Base-by-base conservation (phyloP, 768 basidiomycete species). In the Leccinum aurantiacum region DNA sequence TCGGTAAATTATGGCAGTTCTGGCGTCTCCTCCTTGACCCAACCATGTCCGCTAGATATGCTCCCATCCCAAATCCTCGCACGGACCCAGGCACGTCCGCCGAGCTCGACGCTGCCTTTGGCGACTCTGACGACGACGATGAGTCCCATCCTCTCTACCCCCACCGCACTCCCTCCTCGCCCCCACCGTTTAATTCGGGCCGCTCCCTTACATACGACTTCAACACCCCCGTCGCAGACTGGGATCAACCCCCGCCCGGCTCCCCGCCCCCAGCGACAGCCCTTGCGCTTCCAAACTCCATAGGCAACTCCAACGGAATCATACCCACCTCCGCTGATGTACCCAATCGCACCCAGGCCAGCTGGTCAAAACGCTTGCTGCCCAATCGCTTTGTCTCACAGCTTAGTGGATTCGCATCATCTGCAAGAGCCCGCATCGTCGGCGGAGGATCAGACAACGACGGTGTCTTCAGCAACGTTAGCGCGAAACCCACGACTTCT, bases 381-480 rank as follows among this genome's bases (percentile, higher is more conserved):
- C 88, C 91, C 11, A 70, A 72, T n/a, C 75, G 79, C 53, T 77
- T 83, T 47, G 69, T 78, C 22, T 74, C 78, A 15, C 81, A 77
- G 56, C 65, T 84, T 4, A 80, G 83, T n/a, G 62, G 67, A 33
- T 64, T 78, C 57, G 50, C 78, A 37, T 70, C 75, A 24, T 80
- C 81, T 15, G 74, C 74, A 22, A 58, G 63, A 52, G 27, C 59
- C 6, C 62, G 31, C n/a, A 19, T 57, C 17, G 71, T 90, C 6
- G 90, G 90, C 29, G 84, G 86, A 37, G 91, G 90, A 8, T 79
- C 79, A 11, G 76, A 80, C 53, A 94, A 95, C 65, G 94, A 95
- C 60, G 96, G 95, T 17, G 95, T 98, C 22, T 98, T 98, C 74
- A 90, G 87, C 33, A 98, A 98, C 72, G 85, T 98, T n/a, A 87